phyloP scores from a whole-genome alignment of 192 early-diverging fungal species.

The Backusella westeae region DNA sequence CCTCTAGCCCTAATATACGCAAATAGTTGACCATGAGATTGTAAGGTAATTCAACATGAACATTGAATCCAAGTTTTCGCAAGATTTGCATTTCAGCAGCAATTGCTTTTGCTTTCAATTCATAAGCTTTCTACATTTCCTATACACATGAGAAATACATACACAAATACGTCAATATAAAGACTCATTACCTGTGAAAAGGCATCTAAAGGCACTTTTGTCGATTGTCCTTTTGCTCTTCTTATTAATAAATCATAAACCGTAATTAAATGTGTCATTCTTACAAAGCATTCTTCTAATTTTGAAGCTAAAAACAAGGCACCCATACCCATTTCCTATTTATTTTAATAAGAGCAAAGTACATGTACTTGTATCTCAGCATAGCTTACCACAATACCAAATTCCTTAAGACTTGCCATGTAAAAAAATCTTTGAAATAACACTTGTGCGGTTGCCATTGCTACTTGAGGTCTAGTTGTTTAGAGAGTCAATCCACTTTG shows the following conservation, averaged over 20 bases:
- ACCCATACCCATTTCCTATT: slow-evolving; percentile 66
- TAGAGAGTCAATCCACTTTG: not conserved
- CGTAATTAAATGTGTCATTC: slow-evolving; percentile 80
- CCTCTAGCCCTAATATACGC: slow-evolving; percentile 72
- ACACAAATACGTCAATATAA: not conserved
- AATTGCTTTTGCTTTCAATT: slow-evolving; percentile 78
- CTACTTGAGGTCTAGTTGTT: slow-evolving; percentile 78
- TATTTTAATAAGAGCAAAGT: not conserved
- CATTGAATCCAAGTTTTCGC: slow-evolving; percentile 87
- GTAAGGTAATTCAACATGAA: slow-evolving; percentile 96
- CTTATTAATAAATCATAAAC: slow-evolving; percentile 74
- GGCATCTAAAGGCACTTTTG: slow-evolving; percentile 50
- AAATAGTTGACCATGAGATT: slow-evolving; percentile 94
- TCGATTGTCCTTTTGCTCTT: slow-evolving; percentile 45
- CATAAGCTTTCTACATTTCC: slow-evolving; percentile 58
- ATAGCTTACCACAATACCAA: slow-evolving; percentile 58
- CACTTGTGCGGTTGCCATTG: slow-evolving; percentile 95
- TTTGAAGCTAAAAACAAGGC: slow-evolving; percentile 76
- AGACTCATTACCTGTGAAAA: slow-evolving; percentile 49
- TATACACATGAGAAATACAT: not conserved
- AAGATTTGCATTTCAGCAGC: slow-evolving; percentile 88
- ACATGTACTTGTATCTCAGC: no score
- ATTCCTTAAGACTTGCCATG: slow-evolving; percentile 69
- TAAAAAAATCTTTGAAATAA: slow-evolving; percentile 94
- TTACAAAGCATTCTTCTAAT: slow-evolving; percentile 77